phyloP scores from a whole-genome alignment of 805 yeast species.

The Grigorovia humatica region DNA sequence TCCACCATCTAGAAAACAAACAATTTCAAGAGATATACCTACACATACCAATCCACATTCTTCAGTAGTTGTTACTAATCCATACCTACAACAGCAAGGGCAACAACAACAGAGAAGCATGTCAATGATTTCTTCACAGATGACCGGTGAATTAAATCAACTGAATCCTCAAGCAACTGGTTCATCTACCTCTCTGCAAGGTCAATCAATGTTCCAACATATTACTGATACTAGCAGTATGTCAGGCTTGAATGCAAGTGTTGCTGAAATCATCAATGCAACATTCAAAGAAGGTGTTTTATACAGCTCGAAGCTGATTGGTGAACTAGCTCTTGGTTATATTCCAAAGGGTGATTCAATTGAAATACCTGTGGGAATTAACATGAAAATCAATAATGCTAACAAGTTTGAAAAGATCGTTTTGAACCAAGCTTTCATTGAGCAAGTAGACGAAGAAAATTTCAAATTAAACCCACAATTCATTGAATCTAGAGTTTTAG shows the following conservation, averaged over 20 bases:
- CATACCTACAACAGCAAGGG: conserved; percentile 31
- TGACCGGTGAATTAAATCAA: conserved; percentile 24
- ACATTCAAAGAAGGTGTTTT: conserved; percentile 58
- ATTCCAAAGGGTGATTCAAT: conserved; percentile 26
- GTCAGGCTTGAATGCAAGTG: conserved; percentile 69
- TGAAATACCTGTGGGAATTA: conserved; percentile 35
- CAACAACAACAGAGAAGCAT: conserved; percentile 27
- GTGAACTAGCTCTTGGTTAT: conserved; percentile 80
- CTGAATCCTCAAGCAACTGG: conserved; percentile 39
- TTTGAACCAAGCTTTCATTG: conserved; percentile 45
- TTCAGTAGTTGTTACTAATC: conserved; percentile 28
- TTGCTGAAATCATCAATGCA: conserved; percentile 80
- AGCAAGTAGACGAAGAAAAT: conserved; percentile 33
- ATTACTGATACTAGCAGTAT: conserved; percentile 31
- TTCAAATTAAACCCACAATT: conserved; percentile 40
- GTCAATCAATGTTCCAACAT: conserved; percentile 36
- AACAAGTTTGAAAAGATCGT: conserved; percentile 36
- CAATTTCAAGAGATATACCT: conserved; percentile 6
- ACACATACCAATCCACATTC: conserved; percentile 13
- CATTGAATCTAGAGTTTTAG: conserved; percentile 56
- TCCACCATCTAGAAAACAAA: conserved; percentile 44
- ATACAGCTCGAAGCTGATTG: conserved; percentile 52
- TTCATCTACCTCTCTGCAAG: conserved; percentile 26
- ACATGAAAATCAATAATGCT: conserved; percentile 33
- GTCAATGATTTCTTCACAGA: conserved; percentile 17